A percentile compares a stretch with the other conserved stretches of the same genome.
These are phyloP conservation scores for Scytalidium sp. DNA, from an alignment of 2,329 filamentous ascomycete genomes.

Conservation along the genomic window DNA sequence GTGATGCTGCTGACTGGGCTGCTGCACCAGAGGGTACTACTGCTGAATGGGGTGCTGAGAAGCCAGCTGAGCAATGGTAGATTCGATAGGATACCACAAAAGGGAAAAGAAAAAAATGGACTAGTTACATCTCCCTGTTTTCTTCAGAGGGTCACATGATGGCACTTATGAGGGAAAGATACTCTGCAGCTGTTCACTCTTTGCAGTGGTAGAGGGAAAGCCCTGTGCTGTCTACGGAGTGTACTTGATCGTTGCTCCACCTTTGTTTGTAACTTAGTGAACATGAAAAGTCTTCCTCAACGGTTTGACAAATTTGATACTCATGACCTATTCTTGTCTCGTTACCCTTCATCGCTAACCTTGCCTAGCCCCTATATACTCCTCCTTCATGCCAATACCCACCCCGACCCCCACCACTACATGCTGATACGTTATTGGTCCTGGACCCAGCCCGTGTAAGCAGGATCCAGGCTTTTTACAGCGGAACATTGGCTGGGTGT, in stretches of 20 bases:
- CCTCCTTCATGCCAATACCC: not conserved
- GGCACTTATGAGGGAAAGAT: conserved; percentile 99
- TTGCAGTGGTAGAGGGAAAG: conserved; percentile 75
- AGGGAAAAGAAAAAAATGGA: conserved; percentile 14
- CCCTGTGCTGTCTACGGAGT: conserved; percentile 86
- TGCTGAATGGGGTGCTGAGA: conserved; percentile 53
- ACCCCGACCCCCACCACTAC: not conserved
- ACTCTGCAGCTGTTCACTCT: conserved; percentile 57
- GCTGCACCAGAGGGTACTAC: conserved; percentile 39
- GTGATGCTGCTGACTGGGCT: conserved; percentile 46
- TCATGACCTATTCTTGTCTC: not conserved
- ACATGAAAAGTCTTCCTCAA: not conserved
- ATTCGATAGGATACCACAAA: conserved; percentile 9
- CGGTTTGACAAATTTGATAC: not conserved
- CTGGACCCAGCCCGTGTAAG: not conserved
- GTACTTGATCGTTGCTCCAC: conserved; percentile 74
- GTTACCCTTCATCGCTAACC: not conserved
- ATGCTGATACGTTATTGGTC: not conserved
- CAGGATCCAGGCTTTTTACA: not conserved
- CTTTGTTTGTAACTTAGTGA: conserved; percentile 4
- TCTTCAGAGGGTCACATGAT: conserved; percentile 47
- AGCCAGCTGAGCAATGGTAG: conserved; percentile 34
- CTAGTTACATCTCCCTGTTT: conserved; percentile 17
- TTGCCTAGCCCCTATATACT: not conserved
- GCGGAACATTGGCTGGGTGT: not conserved